Evolutionary conservation across 306 rosid species (phyloP).

Genomic region (Clitoria ternatea): DNA sequence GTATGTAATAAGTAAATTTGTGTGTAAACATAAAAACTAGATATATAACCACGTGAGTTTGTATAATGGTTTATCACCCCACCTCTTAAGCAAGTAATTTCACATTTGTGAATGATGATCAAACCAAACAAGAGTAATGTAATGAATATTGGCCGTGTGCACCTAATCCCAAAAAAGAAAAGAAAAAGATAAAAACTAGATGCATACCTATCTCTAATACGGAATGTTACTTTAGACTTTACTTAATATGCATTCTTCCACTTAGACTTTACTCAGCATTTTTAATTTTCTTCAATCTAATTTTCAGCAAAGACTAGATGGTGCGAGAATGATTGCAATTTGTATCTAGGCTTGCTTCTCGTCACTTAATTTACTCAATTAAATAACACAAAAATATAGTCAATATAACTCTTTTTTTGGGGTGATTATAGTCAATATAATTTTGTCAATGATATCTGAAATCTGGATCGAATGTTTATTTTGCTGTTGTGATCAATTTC

Average conservation of each 20-base stretch:
- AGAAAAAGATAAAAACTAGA: constrained; percentile 23
- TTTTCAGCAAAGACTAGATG: background rate
- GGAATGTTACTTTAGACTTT: constrained; percentile 56
- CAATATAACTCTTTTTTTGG: too few relatives aligned
- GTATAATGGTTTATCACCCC: too few relatives aligned
- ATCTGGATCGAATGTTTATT: constrained; percentile 20
- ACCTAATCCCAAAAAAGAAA: too few relatives aligned
- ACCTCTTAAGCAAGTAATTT: too few relatives aligned
- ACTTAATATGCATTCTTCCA: background rate
- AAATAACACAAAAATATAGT: constrained; percentile 29
- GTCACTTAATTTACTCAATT: constrained; percentile 20
- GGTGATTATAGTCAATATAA: constrained; percentile 37
- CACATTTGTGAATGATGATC: too few relatives aligned
- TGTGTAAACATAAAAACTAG: too few relatives aligned
- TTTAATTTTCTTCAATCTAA: constrained; percentile 20
- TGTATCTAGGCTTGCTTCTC: background rate
- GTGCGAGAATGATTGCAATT: constrained; percentile 3
- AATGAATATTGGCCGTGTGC: too few relatives aligned
- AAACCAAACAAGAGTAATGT: too few relatives aligned
- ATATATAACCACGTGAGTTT: too few relatives aligned
- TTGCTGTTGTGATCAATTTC: constrained; percentile 23
- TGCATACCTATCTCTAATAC: constrained; percentile 43
- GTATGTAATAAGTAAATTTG: too few relatives aligned
- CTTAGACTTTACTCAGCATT: background rate
- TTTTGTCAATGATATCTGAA: background rate